Conservation (phyloP, 73 alveolate species). For the Tetrahymena elliotti region DNA sequence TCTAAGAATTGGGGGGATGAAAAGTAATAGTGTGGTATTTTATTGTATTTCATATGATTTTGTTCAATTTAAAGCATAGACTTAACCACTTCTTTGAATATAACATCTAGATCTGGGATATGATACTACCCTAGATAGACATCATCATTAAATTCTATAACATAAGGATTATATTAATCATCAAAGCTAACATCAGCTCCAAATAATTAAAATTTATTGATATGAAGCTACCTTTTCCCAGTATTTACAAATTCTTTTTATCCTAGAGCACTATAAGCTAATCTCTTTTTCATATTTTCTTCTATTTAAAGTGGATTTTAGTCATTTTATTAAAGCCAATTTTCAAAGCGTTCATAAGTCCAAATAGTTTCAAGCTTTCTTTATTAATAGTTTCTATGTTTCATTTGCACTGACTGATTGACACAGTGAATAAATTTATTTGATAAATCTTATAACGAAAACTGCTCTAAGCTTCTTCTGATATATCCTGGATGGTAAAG, state of each 20-base stretch:
- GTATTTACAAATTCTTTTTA: background rate
- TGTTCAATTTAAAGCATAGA: background rate
- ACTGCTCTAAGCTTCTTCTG: constrained; percentile 12
- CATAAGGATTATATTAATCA: background rate
- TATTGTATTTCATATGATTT: background rate
- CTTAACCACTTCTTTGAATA: background rate
- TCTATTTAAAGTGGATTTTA: background rate
- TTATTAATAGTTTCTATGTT: background rate
- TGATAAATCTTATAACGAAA: background rate
- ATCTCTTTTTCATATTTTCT: background rate
- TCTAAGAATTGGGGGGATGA: background rate
- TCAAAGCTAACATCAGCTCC: background rate
- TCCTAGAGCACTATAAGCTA: background rate
- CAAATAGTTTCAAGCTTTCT: background rate
- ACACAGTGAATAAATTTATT: background rate
- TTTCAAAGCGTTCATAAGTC: background rate
- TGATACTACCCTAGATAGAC: background rate
- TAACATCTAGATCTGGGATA: background rate
- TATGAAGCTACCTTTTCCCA: background rate
- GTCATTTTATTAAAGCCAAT: background rate
- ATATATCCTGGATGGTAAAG: constrained; percentile 56
- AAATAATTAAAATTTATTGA: background rate
- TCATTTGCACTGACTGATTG: background rate
- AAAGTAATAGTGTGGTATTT: background rate
- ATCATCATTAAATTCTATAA: background rate